phyloP scores from a whole-genome alignment of 345 rosid species.

The Rubroshorea leprosula region DNA sequence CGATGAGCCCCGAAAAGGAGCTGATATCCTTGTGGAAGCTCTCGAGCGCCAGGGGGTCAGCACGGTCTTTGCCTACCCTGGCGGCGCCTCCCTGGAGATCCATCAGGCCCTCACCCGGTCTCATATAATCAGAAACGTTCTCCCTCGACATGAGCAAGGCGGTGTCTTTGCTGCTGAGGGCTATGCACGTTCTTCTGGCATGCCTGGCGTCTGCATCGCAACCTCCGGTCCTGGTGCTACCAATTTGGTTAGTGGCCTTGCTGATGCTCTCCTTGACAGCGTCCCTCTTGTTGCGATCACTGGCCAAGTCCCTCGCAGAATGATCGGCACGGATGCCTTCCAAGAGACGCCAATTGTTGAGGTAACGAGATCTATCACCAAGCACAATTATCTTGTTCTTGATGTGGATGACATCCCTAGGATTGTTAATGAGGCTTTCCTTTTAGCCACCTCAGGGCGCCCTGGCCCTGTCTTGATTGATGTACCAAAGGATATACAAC shows the following conservation, averaged over 20 bases:
- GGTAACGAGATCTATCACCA: slow-evolving; percentile 87
- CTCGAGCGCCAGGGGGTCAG: slow-evolving; percentile 80
- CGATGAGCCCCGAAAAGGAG: slow-evolving; percentile 85
- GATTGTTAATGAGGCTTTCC: slow-evolving; percentile 74
- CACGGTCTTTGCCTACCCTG: slow-evolving; percentile 85
- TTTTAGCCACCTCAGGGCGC: slow-evolving; percentile 74
- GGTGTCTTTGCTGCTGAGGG: slow-evolving; percentile 96
- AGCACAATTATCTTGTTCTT: slow-evolving; percentile 81
- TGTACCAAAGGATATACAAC: slow-evolving; percentile 92
- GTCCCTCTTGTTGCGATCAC: slow-evolving; percentile 88
- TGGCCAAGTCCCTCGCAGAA: slow-evolving; percentile 85
- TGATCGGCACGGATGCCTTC: slow-evolving; percentile 94
- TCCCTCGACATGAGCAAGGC: slow-evolving; percentile 97
- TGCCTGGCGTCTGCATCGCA: slow-evolving; percentile 89
- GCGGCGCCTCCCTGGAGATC: slow-evolving; percentile 97
- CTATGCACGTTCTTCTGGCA: slow-evolving; percentile 79
- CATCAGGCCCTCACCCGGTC: slow-evolving; percentile 98
- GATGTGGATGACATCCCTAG: slow-evolving; percentile 89
- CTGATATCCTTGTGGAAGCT: slow-evolving; percentile 91
- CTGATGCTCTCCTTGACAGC: slow-evolving; percentile 84
- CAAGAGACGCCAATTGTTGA: slow-evolving; percentile 93
- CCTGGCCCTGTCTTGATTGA: slow-evolving; percentile 96
- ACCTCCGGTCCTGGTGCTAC: slow-evolving; percentile 97
- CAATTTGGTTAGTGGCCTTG: slow-evolving; percentile 83
- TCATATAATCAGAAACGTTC: slow-evolving; percentile 60